Percentiles rank a stretch among this genome's conserved stretches.
Evolutionary conservation across 176 grass and related monocot species (phyloP).

Genomic region (Dactylis glomerata): DNA sequence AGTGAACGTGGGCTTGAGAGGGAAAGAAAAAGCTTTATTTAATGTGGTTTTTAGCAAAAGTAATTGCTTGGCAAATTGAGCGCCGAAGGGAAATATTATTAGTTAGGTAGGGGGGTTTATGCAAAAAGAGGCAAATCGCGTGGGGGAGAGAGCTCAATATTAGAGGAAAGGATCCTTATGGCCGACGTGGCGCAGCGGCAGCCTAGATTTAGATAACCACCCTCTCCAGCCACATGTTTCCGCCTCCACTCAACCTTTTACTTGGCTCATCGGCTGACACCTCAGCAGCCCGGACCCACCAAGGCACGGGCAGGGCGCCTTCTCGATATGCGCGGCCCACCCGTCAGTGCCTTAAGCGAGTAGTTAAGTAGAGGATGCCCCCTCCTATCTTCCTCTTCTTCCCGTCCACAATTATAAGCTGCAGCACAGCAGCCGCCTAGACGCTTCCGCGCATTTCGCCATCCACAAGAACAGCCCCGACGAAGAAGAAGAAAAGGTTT

Average conservation of each 20-base stretch:
- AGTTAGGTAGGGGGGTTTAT: not conserved
- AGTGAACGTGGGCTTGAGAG: not conserved
- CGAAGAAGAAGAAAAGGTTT: not conserved
- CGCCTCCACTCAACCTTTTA: not conserved
- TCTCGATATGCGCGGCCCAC: fast-evolving
- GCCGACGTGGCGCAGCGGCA: not conserved
- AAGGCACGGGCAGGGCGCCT: not conserved
- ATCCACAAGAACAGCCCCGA: not conserved
- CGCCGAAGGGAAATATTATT: not conserved
- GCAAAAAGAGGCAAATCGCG: not conserved
- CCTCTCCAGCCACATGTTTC: constrained; percentile 19
- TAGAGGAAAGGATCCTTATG: not conserved
- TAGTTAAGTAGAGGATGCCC: not conserved
- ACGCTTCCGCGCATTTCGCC: not conserved
- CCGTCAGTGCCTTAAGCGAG: not conserved
- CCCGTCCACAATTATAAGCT: not conserved
- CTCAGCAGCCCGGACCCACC: not conserved
- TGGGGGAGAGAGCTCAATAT: not conserved
- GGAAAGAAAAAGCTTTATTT: not conserved
- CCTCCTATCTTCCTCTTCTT: not conserved
- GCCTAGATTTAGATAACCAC: constrained; percentile 12
- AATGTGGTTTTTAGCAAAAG: not conserved
- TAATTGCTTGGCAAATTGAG: not conserved
- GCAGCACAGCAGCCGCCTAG: not conserved
- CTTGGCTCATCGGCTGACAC: not conserved